A percentile compares a stretch with the other conserved stretches of the same genome.
phyloP scores from a whole-genome alignment of 768 basidiomycete genomes.

The Exsudoporus frostii region DNA sequence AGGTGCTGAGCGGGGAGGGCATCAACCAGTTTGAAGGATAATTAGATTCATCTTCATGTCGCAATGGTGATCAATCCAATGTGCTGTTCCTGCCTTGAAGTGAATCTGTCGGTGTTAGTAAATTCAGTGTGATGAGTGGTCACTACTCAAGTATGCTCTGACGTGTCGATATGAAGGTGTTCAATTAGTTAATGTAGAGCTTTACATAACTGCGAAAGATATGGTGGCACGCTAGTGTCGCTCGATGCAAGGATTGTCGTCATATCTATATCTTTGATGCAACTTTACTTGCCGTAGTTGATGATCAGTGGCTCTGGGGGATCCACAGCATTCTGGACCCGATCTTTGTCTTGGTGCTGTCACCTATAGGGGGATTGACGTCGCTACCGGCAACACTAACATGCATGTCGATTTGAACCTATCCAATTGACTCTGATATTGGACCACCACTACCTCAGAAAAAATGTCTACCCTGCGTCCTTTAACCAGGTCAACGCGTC shows the following conservation, averaged over 20 bases:
- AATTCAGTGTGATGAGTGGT: neutral
- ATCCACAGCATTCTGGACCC: too few species aligned
- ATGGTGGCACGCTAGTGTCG: too few species aligned
- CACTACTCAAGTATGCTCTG: neutral
- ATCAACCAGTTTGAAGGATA: neutral
- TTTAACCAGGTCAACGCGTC: neutral
- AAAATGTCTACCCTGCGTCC: neutral
- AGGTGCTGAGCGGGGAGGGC: neutral
- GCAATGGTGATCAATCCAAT: neutral
- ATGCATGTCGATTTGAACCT: neutral
- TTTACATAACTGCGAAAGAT: too few species aligned
- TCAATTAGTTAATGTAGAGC: too few species aligned
- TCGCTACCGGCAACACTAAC: neutral
- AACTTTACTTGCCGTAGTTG: too few species aligned
- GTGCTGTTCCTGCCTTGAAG: neutral
- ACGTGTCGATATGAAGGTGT: too few species aligned
- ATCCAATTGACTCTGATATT: neutral
- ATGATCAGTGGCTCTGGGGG: too few species aligned
- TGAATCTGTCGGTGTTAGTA: too few species aligned
- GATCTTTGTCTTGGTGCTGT: too few species aligned
- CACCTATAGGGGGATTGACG: too few species aligned
- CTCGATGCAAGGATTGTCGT: too few species aligned
- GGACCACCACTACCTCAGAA: neutral
- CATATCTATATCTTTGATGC: too few species aligned
- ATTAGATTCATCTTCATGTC: neutral